Evolutionary conservation across 2,329 filamentous ascomycete genomes (phyloP).

Genomic region (Talaromyces islandicus): DNA sequence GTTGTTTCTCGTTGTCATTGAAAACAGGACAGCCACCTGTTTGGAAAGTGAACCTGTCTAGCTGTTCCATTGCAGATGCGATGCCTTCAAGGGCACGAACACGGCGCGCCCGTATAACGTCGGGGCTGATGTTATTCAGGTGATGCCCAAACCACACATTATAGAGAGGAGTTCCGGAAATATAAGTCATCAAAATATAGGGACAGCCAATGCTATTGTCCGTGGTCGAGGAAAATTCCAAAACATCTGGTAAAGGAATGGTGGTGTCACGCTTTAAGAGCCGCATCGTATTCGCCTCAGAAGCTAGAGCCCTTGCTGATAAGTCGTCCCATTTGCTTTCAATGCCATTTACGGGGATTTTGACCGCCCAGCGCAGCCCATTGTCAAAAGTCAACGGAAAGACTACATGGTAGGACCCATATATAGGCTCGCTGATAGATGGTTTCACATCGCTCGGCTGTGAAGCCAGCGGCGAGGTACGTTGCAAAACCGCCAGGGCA

Average conservation of each 20-base stretch:
- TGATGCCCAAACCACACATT: conserved; percentile 21
- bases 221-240: conserved; percentile 19
- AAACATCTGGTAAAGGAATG: conserved; percentile 24
- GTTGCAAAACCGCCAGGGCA: not conserved
- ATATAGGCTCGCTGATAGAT: not conserved
- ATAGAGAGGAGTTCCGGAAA: conserved; percentile 19
- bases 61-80: not conserved
- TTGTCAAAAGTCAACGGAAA: not conserved
- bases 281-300: conserved; percentile 25
- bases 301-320: not conserved
- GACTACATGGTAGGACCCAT: not conserved
- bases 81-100: not conserved
- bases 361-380: not conserved
- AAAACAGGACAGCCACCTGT: not conserved
- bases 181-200: conserved; percentile 22
- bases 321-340: not conserved
- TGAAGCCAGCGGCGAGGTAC: not conserved
- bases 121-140: not conserved
- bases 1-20: not conserved
- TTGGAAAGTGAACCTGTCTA: not conserved
- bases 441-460: not conserved
- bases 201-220: conserved; percentile 19
- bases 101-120: not conserved
- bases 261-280: conserved; percentile 22
- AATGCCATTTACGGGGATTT: not conserved